Evolutionary conservation across 805 yeast species (phyloP).

Genomic region (Lachancea thermotolerans): DNA sequence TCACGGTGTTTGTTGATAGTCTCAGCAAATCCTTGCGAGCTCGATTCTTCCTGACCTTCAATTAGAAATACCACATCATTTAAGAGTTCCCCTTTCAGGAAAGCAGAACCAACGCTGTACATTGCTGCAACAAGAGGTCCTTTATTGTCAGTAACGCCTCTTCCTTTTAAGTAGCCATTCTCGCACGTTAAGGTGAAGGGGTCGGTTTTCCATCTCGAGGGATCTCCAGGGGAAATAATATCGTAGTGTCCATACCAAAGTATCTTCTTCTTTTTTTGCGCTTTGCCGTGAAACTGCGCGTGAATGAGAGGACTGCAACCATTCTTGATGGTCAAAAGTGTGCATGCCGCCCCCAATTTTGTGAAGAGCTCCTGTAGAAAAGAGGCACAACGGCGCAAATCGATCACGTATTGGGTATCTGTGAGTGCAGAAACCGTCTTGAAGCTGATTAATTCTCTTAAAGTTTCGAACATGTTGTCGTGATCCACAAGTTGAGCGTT

Average conservation of each 20-base stretch:
- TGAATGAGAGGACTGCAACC: constrained; percentile 70
- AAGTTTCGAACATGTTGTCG: constrained; percentile 56
- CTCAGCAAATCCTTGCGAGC: constrained; percentile 76
- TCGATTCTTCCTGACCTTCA: constrained; percentile 96
- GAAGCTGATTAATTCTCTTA: constrained; percentile 57
- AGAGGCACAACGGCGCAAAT: constrained; percentile 81
- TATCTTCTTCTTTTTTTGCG: constrained; percentile 37
- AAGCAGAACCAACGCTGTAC: constrained; percentile 74
- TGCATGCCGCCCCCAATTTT: constrained; percentile 64
- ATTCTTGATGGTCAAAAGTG: constrained; percentile 62
- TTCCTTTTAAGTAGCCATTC: constrained; percentile 80
- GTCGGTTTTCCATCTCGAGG: constrained; percentile 63
- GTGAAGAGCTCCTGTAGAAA: constrained; percentile 56
- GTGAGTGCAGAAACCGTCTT: constrained; percentile 75
- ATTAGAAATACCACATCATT: constrained; percentile 76
- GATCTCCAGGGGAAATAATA: constrained; percentile 71
- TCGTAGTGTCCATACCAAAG: constrained; percentile 96
- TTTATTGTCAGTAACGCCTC: constrained; percentile 93
- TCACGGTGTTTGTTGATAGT: constrained; percentile 47
- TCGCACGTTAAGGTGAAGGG: constrained; percentile 72
- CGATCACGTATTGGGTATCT: constrained; percentile 47
- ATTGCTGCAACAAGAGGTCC: constrained; percentile 88
- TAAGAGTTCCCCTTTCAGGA: constrained; percentile 42
- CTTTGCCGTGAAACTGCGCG: constrained; percentile 56
- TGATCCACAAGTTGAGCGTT: constrained; percentile 34